Evolutionary conservation across 257 asterid genomes (phyloP), one percentile per base, ranked within the genome.

Genomic region (Phtheirospermum japonicum): DNA sequence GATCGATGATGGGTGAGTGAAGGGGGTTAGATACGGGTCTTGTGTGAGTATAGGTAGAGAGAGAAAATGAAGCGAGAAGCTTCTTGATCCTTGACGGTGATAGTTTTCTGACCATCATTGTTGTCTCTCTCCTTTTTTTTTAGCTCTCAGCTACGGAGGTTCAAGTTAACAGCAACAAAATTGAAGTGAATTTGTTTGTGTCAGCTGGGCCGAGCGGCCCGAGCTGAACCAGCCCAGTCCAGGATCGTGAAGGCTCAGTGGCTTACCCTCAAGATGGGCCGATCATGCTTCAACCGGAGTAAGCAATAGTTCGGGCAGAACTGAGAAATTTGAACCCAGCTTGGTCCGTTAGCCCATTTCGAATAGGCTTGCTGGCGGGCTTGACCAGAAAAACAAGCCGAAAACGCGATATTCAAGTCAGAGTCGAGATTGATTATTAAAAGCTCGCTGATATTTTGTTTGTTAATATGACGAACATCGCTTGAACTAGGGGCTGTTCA

Each of bases 11-110:
- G 28, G 55, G 4, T 4, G 72, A 57, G 36, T 20, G 61, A 52
- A 64, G 30, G 43, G 73, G 65, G 34, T 63, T 67, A 33, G 77
- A 70, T 54, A 76, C 66, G 34, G 79, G 69, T 10, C 63, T 64
- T 30, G 60, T 64, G 67, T 53, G 63, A 20, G 75, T 26, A 73
- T 63, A 62, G 63, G 71, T 33, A 49, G 84, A 31, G 71, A 74
- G 51, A 18, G 75, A 70, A 55, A 64, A 63, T 19, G 85, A 77
- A 9, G 72, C 3, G 64, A 85, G 63, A 60, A 88, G 77, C 57
- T 20, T 50, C 8, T 20, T 50, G 57, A 50, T 32, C 57, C 8
- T 50, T 18, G 57, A 17, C 4, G 54, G 54, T 4, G 54, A 50
- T 32, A 50, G 57, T 1, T 50, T 50, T 50, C 57, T 50, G 7